phyloP scores from a whole-genome alignment of 2,329 filamentous ascomycete genomes.

The Sarocladium brachiariae region DNA sequence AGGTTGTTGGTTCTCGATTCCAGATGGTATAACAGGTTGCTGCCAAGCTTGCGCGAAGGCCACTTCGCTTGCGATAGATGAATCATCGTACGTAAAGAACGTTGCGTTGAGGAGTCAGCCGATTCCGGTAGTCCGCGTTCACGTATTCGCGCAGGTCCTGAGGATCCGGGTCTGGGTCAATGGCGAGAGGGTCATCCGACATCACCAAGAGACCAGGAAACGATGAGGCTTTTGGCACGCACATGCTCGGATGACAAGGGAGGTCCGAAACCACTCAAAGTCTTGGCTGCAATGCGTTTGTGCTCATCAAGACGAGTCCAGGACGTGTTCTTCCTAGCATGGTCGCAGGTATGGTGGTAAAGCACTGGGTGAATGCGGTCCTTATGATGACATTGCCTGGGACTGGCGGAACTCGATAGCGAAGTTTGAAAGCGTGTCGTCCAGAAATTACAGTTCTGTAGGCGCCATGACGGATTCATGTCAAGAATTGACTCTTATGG shows the following conservation, averaged over 20 bases:
- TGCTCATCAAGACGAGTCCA: not conserved
- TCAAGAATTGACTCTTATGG: too few species aligned
- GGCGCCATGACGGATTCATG: too few species aligned
- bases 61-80: not conserved
- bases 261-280: not conserved
- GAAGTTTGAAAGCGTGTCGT: too few species aligned
- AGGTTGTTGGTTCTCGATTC: not conserved
- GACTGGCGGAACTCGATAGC: too few species aligned
- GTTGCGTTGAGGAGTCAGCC: slow-evolving; percentile 35
- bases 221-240: slow-evolving; percentile 11
- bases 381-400: not conserved
- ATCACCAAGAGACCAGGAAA: slow-evolving; percentile 56
- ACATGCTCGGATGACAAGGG: not conserved
- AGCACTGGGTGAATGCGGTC: not conserved
- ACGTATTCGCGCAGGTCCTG: slow-evolving; percentile 41
- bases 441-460: not conserved
- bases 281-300: not conserved
- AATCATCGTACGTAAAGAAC: slow-evolving; percentile 42
- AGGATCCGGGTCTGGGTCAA: slow-evolving; percentile 41
- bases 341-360: not conserved
- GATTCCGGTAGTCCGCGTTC: slow-evolving; percentile 37
- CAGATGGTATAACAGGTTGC: not conserved
- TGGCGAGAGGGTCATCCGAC: slow-evolving; percentile 50
- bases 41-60: not conserved
- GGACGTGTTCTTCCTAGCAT: not conserved